A percentile compares a stretch with the other conserved stretches of the same genome.
Evolutionary conservation across 2,329 filamentous ascomycete species (phyloP).

Genomic region (Sclerotinia trifoliorum): DNA sequence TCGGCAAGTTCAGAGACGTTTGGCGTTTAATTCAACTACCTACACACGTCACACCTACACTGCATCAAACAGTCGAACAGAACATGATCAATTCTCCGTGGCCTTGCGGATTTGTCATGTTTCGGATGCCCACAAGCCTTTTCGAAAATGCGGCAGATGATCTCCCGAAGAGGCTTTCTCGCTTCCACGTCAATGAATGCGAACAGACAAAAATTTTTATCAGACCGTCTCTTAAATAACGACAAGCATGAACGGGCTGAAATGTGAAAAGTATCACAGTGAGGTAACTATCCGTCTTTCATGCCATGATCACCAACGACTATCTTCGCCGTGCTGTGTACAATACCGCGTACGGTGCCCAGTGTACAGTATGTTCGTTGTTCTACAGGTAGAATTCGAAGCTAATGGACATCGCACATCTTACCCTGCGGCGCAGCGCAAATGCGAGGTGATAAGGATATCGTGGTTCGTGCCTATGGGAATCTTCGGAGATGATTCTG

Average conservation of each 20-base stretch:
- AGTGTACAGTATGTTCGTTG: constrained; percentile 1
- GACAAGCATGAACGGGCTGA: constrained; percentile 21
- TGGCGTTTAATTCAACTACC: constrained; percentile 8
- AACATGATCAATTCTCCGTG: constrained; percentile 22
- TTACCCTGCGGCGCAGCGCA: constrained; percentile 19
- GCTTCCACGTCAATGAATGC: constrained; percentile 17
- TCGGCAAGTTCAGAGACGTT: constrained; percentile 12
- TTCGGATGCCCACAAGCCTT: constrained; percentile 24
- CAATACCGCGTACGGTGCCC: background rate
- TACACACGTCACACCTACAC: no score
- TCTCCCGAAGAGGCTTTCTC: constrained; percentile 29
- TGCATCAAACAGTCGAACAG: constrained; percentile 15
- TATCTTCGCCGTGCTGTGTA: background rate
- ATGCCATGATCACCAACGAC: background rate
- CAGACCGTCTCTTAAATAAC: background rate
- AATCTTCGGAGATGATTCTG: constrained; percentile 24
- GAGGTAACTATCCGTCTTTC: constrained; percentile 16
- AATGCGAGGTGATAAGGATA: constrained; percentile 21
- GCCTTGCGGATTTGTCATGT: constrained; percentile 14
- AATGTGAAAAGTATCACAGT: constrained; percentile 13
- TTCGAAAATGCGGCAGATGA: constrained; percentile 29
- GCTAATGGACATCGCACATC: constrained; percentile 10
- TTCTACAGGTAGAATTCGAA: constrained; percentile 5
- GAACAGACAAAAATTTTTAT: constrained; percentile 5
- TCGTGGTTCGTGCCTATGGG: constrained; percentile 22